phyloP scores from a whole-genome alignment of 306 rosid genomes.

The Luffa aegyptiaca region DNA sequence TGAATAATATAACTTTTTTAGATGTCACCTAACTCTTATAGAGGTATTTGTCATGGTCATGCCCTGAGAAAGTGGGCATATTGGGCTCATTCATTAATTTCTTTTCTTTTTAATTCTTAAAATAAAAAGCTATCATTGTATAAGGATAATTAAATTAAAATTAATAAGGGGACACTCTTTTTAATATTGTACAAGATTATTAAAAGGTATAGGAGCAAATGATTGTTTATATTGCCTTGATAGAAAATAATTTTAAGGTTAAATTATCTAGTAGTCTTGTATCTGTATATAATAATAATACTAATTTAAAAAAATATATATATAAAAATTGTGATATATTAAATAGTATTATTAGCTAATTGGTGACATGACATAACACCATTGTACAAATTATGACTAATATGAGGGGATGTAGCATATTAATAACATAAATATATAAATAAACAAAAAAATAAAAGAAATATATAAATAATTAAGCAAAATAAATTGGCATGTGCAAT shows the following conservation, averaged over 20 bases:
- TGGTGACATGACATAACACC: too few relatives aligned
- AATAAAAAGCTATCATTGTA: not conserved
- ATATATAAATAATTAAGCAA: too few relatives aligned
- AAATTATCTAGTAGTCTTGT: not conserved
- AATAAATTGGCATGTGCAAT: too few relatives aligned
- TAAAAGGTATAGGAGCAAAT: not conserved
- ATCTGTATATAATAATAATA: too few relatives aligned
- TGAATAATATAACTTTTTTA: not conserved
- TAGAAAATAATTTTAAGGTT: not conserved
- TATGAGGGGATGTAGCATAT: too few relatives aligned
- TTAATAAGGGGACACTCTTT: not conserved
- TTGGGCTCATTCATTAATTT: not conserved
- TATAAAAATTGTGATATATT: too few relatives aligned
- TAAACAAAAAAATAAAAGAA: too few relatives aligned
- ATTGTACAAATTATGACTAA: too few relatives aligned
- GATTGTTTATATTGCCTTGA: not conserved
- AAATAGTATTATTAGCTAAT: too few relatives aligned
- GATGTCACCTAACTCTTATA: not conserved
- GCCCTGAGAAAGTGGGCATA: not conserved
- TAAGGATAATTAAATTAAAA: not conserved
- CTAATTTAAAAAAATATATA: too few relatives aligned
- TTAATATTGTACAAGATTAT: not conserved
- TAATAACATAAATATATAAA: too few relatives aligned
- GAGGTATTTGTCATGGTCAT: not conserved
- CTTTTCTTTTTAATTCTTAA: not conserved